Evolutionary conservation across 345 rosid genomes (phyloP).

Genomic region (Eucalyptus cloeziana): DNA sequence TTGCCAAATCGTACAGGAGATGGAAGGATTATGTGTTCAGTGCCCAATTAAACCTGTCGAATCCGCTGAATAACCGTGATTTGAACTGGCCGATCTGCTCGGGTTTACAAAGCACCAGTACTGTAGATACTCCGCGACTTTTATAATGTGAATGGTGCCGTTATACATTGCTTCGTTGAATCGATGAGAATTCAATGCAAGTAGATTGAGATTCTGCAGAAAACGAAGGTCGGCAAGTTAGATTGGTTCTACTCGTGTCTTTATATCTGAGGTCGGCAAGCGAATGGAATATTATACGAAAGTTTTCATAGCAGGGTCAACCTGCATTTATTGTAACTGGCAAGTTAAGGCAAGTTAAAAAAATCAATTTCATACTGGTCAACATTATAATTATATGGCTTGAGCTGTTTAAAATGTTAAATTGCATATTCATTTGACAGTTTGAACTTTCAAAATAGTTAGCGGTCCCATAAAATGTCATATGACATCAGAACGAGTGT

Average conservation of each 20-base stretch:
- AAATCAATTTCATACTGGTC: not conserved
- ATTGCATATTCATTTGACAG: not conserved
- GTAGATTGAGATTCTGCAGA: not conserved
- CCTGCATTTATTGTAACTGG: not conserved
- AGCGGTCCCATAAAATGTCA: not conserved
- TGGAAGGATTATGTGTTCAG: not conserved
- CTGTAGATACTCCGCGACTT: not conserved
- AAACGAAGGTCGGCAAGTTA: not conserved
- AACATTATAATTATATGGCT: not conserved
- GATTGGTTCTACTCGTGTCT: not conserved
- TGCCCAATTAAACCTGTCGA: not conserved
- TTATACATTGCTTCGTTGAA: not conserved
- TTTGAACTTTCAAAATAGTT: fast-evolving
- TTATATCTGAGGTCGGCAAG: not conserved
- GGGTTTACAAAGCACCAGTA: not conserved
- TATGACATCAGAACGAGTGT: not conserved
- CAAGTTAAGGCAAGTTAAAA: not conserved
- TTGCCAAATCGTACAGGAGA: not conserved
- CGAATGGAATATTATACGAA: not conserved
- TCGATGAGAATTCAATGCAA: not conserved
- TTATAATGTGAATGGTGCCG: not conserved
- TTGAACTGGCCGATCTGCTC: not conserved
- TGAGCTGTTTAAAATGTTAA: not conserved
- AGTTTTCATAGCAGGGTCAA: not conserved
- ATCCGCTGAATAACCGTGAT: not conserved